phyloP scores from a whole-genome alignment of 148 eudicot genomes.

The Fagopyrum tataricum region DNA sequence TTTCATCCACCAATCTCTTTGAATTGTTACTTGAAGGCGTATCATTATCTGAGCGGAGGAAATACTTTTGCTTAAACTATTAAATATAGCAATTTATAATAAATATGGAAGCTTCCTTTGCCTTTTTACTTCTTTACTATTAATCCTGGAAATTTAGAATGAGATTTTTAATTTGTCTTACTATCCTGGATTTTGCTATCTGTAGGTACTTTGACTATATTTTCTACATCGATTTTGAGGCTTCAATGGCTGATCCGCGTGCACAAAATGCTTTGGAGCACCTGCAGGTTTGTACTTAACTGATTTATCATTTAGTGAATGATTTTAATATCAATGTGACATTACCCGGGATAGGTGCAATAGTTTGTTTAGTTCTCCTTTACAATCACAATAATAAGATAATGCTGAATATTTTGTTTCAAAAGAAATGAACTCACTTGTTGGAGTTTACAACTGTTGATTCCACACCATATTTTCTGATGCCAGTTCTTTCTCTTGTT shows the following conservation, averaged over 20 bases:
- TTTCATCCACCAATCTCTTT: neutral
- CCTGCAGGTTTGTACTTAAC: conserved; percentile 28
- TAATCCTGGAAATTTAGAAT: neutral
- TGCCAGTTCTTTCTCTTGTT: neutral
- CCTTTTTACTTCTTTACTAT: neutral
- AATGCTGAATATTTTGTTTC: neutral
- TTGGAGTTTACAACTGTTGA: neutral
- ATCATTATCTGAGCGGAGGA: neutral
- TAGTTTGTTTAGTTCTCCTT: too few relatives aligned
- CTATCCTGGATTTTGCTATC: neutral
- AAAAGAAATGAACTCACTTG: neutral
- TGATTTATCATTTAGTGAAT: neutral
- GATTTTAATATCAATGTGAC: neutral
- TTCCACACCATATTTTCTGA: neutral
- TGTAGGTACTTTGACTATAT: conserved; percentile 49
- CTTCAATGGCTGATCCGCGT: conserved; percentile 61
- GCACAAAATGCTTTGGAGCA: conserved; percentile 64
- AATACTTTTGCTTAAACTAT: too few relatives aligned
- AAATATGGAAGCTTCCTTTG: neutral
- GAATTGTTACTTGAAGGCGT: neutral
- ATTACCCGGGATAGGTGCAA: neutral
- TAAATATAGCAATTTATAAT: too few relatives aligned
- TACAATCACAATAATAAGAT: neutral
- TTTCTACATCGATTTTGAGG: conserved; percentile 67
- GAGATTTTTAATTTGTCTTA: neutral